Conservation (phyloP, 2,329 filamentous ascomycete genomes). For the Xylariaceae sp. region DNA sequence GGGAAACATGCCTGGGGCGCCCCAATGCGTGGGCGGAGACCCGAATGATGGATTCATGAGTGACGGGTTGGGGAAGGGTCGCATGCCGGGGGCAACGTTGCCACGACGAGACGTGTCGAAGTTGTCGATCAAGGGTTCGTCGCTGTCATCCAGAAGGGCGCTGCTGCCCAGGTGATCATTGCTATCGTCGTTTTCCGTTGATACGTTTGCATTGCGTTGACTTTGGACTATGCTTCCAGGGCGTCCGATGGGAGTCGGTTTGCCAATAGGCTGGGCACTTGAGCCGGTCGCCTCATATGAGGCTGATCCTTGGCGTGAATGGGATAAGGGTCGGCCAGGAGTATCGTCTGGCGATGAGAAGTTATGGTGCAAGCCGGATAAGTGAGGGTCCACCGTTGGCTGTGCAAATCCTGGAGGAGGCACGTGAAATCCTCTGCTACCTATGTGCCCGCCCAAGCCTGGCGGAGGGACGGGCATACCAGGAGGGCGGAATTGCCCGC, state of each 20-base stretch:
- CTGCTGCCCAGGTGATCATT: constrained; percentile 85
- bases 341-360: constrained; percentile 34
- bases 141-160: constrained; percentile 76
- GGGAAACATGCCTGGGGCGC: constrained; percentile 37
- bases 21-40: constrained; percentile 37
- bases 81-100: constrained; percentile 52
- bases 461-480: constrained; percentile 50
- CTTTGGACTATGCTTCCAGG: constrained; percentile 70
- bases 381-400: constrained; percentile 36
- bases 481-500: constrained; percentile 43
- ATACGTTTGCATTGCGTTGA: constrained; percentile 38
- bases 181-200: constrained; percentile 65
- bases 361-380: constrained; percentile 38
- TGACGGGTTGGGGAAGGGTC: constrained; percentile 40
- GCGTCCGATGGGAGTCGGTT: constrained; percentile 83
- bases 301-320: constrained; percentile 73
- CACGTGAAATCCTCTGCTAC: constrained; percentile 43
- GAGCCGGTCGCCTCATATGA: constrained; percentile 45
- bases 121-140: constrained; percentile 47
- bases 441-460: constrained; percentile 45
- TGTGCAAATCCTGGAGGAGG: constrained; percentile 55
- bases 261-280: constrained; percentile 68
- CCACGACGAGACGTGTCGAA: constrained; percentile 41
- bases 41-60: constrained; percentile 43
- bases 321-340: constrained; percentile 47